A percentile compares a stretch with the other conserved stretches of the same genome.
Conservation (phyloP, 345 rosid genomes). For the Leavenworthia alabamica region DNA sequence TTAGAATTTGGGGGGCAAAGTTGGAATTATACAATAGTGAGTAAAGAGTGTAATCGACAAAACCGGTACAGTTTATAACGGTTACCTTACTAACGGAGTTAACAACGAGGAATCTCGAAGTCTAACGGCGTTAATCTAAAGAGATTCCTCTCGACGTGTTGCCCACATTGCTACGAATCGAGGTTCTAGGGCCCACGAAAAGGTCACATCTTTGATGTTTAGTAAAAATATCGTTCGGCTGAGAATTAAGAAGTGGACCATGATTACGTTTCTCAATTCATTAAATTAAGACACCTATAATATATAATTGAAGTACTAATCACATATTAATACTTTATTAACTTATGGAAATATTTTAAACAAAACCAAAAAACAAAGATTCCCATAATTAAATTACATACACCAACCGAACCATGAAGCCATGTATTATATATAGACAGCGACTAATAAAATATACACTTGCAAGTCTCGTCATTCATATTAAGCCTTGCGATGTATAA, state of each 20-base stretch:
- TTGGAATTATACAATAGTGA: neutral
- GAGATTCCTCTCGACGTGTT: slow-evolving; percentile 29
- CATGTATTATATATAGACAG: slow-evolving; percentile 14
- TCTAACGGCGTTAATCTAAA: slow-evolving; percentile 11
- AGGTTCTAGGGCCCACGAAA: slow-evolving; percentile 11
- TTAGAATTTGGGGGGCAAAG: neutral
- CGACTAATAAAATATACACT: slow-evolving; percentile 15
- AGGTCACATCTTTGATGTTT: slow-evolving; percentile 13
- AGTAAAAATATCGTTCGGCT: slow-evolving; percentile 23
- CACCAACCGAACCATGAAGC: slow-evolving; percentile 19
- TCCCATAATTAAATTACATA: slow-evolving; percentile 19
- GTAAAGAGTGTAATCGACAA: slow-evolving; percentile 11
- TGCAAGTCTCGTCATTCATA: neutral
- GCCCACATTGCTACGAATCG: slow-evolving; percentile 27
- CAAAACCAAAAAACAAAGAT: slow-evolving; percentile 14
- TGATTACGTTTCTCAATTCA: neutral
- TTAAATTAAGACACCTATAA: neutral
- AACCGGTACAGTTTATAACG: slow-evolving; percentile 21
- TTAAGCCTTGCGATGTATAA: too few relatives aligned
- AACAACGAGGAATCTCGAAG: slow-evolving; percentile 25
- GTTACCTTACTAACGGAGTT: slow-evolving; percentile 13
- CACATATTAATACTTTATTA: slow-evolving; percentile 2
- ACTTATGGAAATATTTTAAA: neutral
- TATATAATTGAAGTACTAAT: slow-evolving; percentile 19
- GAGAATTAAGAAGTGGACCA: slow-evolving; percentile 21